phyloP scores from a whole-genome alignment of 768 basidiomycete genomes.

The Neoboletus magnificus region DNA sequence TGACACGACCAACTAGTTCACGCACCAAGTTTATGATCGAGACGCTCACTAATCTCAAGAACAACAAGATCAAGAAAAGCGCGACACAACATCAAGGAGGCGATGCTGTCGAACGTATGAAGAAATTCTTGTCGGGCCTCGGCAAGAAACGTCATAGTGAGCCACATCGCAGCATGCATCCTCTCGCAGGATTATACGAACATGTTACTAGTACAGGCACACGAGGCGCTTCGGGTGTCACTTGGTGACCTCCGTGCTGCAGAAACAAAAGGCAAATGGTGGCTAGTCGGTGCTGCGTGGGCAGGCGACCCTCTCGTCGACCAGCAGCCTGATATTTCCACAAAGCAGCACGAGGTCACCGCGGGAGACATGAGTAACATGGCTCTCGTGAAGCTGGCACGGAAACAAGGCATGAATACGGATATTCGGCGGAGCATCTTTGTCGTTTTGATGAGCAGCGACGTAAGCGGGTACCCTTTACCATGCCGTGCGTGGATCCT shows the following conservation, averaged over 20 bases:
- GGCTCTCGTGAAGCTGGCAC: conserved; percentile 72
- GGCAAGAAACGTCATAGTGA: conserved; percentile 74
- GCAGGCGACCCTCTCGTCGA: conserved; percentile 87
- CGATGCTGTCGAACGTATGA: conserved; percentile 81
- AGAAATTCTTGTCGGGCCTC: conserved; percentile 76
- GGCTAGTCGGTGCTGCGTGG: conserved; percentile 98
- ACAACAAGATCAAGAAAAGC: conserved; percentile 74
- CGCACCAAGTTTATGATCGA: conserved; percentile 96
- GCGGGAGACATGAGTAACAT: conserved; percentile 34
- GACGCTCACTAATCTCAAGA: conserved; percentile 87
- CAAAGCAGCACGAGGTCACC: conserved; percentile 20
- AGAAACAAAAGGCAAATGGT: conserved; percentile 93
- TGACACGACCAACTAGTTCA: conserved; percentile 49
- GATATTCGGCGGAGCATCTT: conserved; percentile 91
- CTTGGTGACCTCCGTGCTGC: conserved; percentile 82
- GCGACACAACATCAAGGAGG: conserved; percentile 65
- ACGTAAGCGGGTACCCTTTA: conserved; percentile 50
- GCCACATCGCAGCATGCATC: background rate
- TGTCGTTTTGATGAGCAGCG: conserved; percentile 91
- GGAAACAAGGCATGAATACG: conserved; percentile 98
- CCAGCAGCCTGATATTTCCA: conserved; percentile 39
- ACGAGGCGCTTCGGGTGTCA: conserved; percentile 84
- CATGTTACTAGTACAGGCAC: conserved; percentile 58
- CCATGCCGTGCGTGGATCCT: background rate
- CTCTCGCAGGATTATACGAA: background rate